Evolutionary conservation across 2,329 filamentous ascomycete genomes (phyloP).

Genomic region (Cytospora schulzeri): DNA sequence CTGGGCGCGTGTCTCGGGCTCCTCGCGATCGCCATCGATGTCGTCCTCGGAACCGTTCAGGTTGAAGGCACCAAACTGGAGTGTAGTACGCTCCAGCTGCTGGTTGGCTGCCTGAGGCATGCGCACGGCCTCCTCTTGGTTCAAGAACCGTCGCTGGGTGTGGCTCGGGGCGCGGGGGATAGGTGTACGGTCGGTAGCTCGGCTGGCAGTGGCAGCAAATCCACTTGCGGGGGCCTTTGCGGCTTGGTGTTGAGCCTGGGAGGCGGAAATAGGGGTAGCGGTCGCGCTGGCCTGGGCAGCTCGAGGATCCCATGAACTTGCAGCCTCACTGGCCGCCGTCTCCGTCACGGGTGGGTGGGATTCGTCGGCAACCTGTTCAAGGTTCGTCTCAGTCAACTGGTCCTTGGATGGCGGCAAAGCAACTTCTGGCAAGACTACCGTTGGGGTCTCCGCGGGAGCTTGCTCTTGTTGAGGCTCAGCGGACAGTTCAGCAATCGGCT

Average conservation of each 20-base stretch:
- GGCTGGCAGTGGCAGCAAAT: slow-evolving; percentile 79
- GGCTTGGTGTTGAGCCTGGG: slow-evolving; percentile 63
- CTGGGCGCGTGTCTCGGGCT: slow-evolving; percentile 90
- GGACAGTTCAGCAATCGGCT: slow-evolving; percentile 39
- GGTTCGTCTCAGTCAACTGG: slow-evolving; percentile 86
- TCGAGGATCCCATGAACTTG: slow-evolving; percentile 80
- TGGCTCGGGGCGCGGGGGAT: slow-evolving; percentile 72
- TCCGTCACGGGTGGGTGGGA: slow-evolving; percentile 77
- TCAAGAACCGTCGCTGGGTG: slow-evolving; percentile 76
- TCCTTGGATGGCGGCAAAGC: slow-evolving; percentile 72
- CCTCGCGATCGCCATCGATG: slow-evolving; percentile 91
- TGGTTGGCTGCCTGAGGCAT: slow-evolving; percentile 85
- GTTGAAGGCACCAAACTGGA: slow-evolving; percentile 96
- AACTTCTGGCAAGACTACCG: slow-evolving; percentile 52
- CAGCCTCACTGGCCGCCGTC: slow-evolving; percentile 85
- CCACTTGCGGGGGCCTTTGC: slow-evolving; percentile 67
- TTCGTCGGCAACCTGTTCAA: slow-evolving; percentile 84
- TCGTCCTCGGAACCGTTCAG: slow-evolving; percentile 83
- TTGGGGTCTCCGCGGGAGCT: slow-evolving; percentile 38
- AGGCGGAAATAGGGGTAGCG: slow-evolving; percentile 66
- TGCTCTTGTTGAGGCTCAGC: slow-evolving; percentile 34
- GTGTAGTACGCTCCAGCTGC: slow-evolving; percentile 86
- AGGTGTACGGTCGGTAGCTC: slow-evolving; percentile 66
- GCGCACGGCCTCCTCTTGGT: slow-evolving; percentile 96
- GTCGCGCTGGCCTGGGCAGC: slow-evolving; percentile 60